Conservation (phyloP, 352 stramenopile species). For the Pythium angustatum region DNA sequence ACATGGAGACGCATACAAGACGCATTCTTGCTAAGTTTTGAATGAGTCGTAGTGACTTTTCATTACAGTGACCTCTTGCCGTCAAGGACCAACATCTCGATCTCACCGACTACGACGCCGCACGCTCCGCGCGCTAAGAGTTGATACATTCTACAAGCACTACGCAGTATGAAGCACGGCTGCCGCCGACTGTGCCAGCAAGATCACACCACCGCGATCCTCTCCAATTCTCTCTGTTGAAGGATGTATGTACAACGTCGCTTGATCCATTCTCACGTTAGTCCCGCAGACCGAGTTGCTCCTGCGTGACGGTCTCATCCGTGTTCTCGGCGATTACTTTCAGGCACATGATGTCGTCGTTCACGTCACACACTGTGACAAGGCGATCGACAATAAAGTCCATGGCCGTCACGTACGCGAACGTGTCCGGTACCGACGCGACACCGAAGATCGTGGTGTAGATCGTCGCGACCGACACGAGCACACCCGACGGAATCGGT, state of each 20-base stretch:
- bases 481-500: conserved; percentile 52
- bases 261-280: no score
- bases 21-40: conserved; percentile 3
- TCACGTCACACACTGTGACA: conserved; percentile 69
- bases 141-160: no score
- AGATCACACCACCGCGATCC: no score
- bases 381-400: conserved; percentile 75
- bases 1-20: neutral
- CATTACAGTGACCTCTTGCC: no score
- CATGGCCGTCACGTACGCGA: conserved; percentile 62
- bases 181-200: no score
- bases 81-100: no score
- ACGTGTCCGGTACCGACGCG: conserved; percentile 50
- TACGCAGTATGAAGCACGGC: no score
- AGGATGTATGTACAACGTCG: no score
- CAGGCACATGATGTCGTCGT: conserved; percentile 79
- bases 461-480: conserved; percentile 62
- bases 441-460: conserved; percentile 71
- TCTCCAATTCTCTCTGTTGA: no score
- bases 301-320: conserved; percentile 63
- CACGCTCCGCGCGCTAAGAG: no score
- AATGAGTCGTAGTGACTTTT: no score
- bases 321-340: conserved; percentile 79
- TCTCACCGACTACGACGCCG: no score
- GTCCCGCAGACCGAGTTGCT: conserved; percentile 50